Percentiles rank a stretch among this genome's conserved stretches.
phyloP scores from a whole-genome alignment of 1,139 yeast genomes.

The Lodderomyces orthopsilosis region DNA sequence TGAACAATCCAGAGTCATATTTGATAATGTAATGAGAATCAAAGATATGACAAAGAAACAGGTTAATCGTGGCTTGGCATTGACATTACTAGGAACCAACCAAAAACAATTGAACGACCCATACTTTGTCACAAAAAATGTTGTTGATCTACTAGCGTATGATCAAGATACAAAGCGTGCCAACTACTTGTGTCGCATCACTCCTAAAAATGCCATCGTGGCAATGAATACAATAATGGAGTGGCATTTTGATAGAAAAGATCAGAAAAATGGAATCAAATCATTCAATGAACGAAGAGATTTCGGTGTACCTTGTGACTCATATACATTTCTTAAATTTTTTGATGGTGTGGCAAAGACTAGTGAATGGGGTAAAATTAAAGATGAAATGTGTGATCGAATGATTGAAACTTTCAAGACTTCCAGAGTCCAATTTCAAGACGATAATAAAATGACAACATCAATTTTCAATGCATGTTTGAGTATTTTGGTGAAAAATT shows the following conservation, averaged over 20 bases:
- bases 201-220: slow-evolving; percentile 47
- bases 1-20: slow-evolving; percentile 24
- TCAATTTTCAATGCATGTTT: slow-evolving; percentile 36
- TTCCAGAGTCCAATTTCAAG: slow-evolving; percentile 12
- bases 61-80: slow-evolving; percentile 44
- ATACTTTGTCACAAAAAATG: slow-evolving; percentile 51
- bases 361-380: slow-evolving; percentile 34
- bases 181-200: slow-evolving; percentile 46
- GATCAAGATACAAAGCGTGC: slow-evolving; percentile 53
- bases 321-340: slow-evolving; percentile 53
- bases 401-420: slow-evolving; percentile 24
- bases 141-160: slow-evolving; percentile 45
- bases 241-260: slow-evolving; percentile 42
- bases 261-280: slow-evolving; percentile 45
- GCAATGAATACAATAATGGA: slow-evolving; percentile 60
- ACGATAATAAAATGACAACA: slow-evolving; percentile 14
- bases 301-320: slow-evolving; percentile 55
- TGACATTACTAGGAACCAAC: slow-evolving; percentile 55
- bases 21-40: slow-evolving; percentile 28
- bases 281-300: slow-evolving; percentile 54
- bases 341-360: slow-evolving; percentile 55
- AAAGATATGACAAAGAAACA: slow-evolving; percentile 24
- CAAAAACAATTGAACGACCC: slow-evolving; percentile 58
- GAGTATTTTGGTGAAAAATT: slow-evolving; percentile 35
- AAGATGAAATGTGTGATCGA: slow-evolving; percentile 20